Percentiles rank a stretch among this genome's conserved stretches.
phyloP scores from a whole-genome alignment of 306 rosid species.

The Pterocarpus santalinus region DNA sequence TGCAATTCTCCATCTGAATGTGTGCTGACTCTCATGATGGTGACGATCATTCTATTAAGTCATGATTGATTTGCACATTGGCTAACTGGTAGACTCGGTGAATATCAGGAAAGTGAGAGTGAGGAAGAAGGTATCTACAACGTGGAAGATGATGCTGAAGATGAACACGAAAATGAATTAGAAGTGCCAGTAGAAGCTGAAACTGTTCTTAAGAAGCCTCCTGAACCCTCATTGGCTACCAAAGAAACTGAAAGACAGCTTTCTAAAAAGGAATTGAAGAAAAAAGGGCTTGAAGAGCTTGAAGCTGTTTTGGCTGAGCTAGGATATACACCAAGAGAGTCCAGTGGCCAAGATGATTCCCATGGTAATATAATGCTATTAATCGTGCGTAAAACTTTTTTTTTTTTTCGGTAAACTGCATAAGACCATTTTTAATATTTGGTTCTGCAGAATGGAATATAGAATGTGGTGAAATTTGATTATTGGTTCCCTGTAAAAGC shows the following conservation, averaged over 20 bases:
- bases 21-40: slow-evolving; percentile 10
- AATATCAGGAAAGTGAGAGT: slow-evolving; percentile 79
- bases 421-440: not conserved
- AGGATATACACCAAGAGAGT: slow-evolving; percentile 72
- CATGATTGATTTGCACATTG: not conserved
- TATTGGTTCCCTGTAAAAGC: not conserved
- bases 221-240: slow-evolving; percentile 65
- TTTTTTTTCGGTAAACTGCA: not conserved
- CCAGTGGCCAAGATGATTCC: slow-evolving; percentile 72
- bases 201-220: slow-evolving; percentile 63
- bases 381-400: not conserved
- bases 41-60: not conserved
- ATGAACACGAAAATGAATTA: slow-evolving; percentile 77
- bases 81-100: slow-evolving; percentile 10
- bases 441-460: not conserved
- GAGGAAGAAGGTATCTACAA: slow-evolving; percentile 92
- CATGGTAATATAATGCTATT: slow-evolving; percentile 55
- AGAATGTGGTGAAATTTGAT: not conserved
- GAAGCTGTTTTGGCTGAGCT: slow-evolving; percentile 96
- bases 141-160: slow-evolving; percentile 89
- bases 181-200: slow-evolving; percentile 62
- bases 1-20: not conserved
- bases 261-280: slow-evolving; percentile 90
- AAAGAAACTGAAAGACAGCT: slow-evolving; percentile 91
- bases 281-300: slow-evolving; percentile 96